These are phyloP conservation scores for Bruguiera parviflora DNA, from an alignment of 345 rosid species.

Conservation along the genomic window DNA sequence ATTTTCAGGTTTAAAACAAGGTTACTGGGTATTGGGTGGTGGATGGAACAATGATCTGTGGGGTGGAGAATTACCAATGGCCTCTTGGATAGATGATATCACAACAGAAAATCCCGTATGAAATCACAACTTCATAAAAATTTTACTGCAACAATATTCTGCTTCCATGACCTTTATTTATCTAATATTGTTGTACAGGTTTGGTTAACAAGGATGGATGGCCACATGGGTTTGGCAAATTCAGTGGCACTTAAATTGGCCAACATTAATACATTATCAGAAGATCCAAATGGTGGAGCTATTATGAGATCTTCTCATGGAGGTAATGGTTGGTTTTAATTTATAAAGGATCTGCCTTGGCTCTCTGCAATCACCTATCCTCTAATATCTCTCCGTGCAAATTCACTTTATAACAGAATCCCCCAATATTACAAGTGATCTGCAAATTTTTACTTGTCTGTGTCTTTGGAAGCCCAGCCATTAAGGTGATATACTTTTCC, in stretches of 20 bases:
- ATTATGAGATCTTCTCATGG: constrained; percentile 52
- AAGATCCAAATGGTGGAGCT: constrained; percentile 76
- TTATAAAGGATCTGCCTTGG: background rate
- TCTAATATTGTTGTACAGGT: constrained; percentile 40
- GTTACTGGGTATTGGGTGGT: constrained; percentile 85
- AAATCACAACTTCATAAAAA: constrained; percentile 7
- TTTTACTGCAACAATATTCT: background rate
- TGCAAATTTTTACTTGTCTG: too few species aligned
- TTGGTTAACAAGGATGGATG: constrained; percentile 85
- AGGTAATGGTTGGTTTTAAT: constrained; percentile 38
- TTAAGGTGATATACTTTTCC: too few species aligned
- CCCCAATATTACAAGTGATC: too few species aligned
- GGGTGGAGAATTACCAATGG: constrained; percentile 87
- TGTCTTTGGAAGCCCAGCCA: too few species aligned
- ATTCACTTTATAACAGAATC: too few species aligned
- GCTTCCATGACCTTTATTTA: background rate
- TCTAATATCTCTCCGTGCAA: too few species aligned
- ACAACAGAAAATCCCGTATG: constrained; percentile 74
- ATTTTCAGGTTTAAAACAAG: constrained; percentile 48
- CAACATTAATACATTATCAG: constrained; percentile 48
- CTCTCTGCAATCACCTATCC: too few species aligned
- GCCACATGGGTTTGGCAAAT: constrained; percentile 92
- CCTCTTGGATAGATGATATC: constrained; percentile 79
- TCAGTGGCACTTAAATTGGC: constrained; percentile 65
- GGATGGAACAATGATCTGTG: constrained; percentile 97